These are phyloP conservation scores for Hymenoscyphus scutula DNA, from an alignment of 2,329 filamentous ascomycete genomes.

Conservation along the genomic window DNA sequence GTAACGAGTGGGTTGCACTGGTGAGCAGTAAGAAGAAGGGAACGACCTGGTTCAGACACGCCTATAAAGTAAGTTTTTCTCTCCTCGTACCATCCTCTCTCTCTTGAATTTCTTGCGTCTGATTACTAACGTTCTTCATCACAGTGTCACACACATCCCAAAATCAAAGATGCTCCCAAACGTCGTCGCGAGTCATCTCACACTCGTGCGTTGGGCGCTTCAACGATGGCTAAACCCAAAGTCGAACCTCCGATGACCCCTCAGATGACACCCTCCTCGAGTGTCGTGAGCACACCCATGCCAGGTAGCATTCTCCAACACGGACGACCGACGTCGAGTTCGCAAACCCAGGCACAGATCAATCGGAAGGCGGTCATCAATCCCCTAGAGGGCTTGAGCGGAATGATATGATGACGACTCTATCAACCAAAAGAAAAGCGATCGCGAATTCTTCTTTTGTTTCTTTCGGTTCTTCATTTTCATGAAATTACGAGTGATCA, in stretches of 20 bases:
- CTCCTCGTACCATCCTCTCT: background rate
- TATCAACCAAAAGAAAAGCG: background rate
- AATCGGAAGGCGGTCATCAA: conserved; percentile 35
- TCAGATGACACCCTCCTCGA: conserved; percentile 35
- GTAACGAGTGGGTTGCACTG: conserved; percentile 76
- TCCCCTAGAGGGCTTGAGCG: conserved; percentile 42
- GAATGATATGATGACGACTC: conserved; percentile 44
- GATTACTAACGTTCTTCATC: background rate
- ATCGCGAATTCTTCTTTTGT: conserved; percentile 13
- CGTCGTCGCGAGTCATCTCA: conserved; percentile 62
- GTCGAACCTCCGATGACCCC: conserved; percentile 38
- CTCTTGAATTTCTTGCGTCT: background rate
- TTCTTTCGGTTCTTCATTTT: conserved; percentile 5
- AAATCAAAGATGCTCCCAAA: conserved; percentile 69
- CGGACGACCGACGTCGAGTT: background rate
- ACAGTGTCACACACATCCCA: conserved; percentile 69
- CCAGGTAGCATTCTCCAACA: conserved; percentile 18
- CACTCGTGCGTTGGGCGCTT: conserved; percentile 35
- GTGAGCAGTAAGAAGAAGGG: conserved; percentile 88
- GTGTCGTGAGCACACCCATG: conserved; percentile 41
- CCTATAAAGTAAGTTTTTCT: conserved; percentile 67
- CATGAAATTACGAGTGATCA: conserved; percentile 1
- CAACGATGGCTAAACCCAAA: conserved; percentile 48
- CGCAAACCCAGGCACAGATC: conserved; percentile 12
- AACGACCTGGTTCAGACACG: conserved; percentile 88